Base-by-base conservation (phyloP, 2,329 filamentous ascomycete genomes). In the Niveomyces coronatus region DNA sequence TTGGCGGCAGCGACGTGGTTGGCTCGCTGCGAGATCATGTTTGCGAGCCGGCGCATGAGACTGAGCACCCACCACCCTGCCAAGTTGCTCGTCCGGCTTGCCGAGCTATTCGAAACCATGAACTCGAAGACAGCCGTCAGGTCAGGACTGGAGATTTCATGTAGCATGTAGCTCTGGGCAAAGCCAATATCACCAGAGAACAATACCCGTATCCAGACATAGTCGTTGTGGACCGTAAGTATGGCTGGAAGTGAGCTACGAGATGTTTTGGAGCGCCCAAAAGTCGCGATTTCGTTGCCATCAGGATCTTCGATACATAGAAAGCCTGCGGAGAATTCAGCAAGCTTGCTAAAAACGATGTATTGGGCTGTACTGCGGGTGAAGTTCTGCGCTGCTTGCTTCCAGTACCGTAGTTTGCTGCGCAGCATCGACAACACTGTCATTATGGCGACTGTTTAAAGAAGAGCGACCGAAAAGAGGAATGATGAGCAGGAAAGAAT, bases 111-210 rank as follows among this genome's bases (percentile, higher is more conserved):
- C 18, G 72, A 51, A 31, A 86, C 81, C 59, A 85, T 85, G 18
- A 85, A 67, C 71, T 82, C 14, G 54, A 86, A 85, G 52, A 85
- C 82, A 3, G 68, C 67, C 2, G 76, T 78, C 47, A 86, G 54
- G 53, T 85, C 72, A 7, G 70, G 61, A 41, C 79, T 84, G 34
- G 76, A 71, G 19, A 84, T 67, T 53, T 85, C 80, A 30, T 75
- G 76, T 9, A 85, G 64, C 78, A 85, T 85, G 52, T 82, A 85
- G 24, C 77, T 73, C 54, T 82, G 76, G 9, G 79, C 74, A 45
- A 85, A 83, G 4, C 81, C 81, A 78, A 85, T 84, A 54, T 85
- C 81, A 26, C 74, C 77, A 50, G 82, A 82, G 18, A 85, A 58
- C 30, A 79, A 65, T 35, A 82, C 57, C 26, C 80, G 70, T 49